Base-by-base conservation (phyloP, 768 basidiomycete genomes). In the Calocera viscosa region DNA sequence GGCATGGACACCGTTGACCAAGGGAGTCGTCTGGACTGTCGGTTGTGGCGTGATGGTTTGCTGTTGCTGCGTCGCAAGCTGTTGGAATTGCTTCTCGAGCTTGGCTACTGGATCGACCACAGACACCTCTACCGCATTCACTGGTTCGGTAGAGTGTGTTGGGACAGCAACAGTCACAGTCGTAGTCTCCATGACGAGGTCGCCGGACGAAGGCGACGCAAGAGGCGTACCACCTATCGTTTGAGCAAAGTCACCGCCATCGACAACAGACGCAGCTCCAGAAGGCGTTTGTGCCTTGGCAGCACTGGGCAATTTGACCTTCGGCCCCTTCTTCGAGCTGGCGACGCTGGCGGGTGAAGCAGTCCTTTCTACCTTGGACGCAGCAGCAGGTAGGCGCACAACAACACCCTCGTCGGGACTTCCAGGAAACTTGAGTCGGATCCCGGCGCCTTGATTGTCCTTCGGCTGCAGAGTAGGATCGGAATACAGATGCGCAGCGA, bases 381-480 rank as follows among this genome's bases (percentile, higher is more conserved):
- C 22, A 16, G 53, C 30, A 2, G 53, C 53, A 16, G 53, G 53
- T 32, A 60, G 26, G 30, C 53, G 53, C 2, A 60, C 53, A 19
- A 60, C 53, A 26, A 60, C 53, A 19, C 53, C 53, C 2, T 60
- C 53, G 30, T 60, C 22, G 26, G 53, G 53, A 60, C 53, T 60
- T 2, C 53, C 53, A 2, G 53, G 53, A 19, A 60, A 60, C 30
- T 60, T 60, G 7, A 60, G 53, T 32, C 53, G 53, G 22, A 60
- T 60, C 3, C 53, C 53, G 24, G 53, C 53, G 30, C 53, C 53
- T 30, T 60, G 14, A 26, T 60, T 60, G 14, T 60, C 53, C 53
- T 60, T 60, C 16, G 53, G 53, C 53, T 60, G 53, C 11, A 60
- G 53, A 32, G 53, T 19, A 10, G 53, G 53, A 60, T 60, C 53